Percentiles rank a stretch among this genome's conserved stretches.
Conservation (phyloP, 2,329 filamentous ascomycete genomes). For the Neopestalotiopsis clavispora region DNA sequence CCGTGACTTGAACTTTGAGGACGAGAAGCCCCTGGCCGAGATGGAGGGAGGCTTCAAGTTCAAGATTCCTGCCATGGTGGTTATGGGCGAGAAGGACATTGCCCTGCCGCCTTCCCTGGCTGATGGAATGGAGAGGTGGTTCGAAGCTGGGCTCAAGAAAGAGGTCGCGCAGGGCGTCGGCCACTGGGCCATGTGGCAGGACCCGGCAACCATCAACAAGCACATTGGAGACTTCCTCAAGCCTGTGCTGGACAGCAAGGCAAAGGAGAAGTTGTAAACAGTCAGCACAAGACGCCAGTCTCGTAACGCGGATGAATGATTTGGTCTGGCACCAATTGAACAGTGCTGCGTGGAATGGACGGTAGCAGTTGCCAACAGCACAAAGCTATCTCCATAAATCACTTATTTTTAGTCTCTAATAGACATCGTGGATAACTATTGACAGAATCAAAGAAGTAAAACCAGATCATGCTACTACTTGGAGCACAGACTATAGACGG, state of each 20-base stretch:
- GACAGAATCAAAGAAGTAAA: neutral
- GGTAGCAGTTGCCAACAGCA: neutral
- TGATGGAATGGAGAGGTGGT: conserved; percentile 69
- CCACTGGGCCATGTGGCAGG: conserved; percentile 87
- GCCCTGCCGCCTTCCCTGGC: conserved; percentile 77
- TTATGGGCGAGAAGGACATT: conserved; percentile 72
- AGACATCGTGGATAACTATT: neutral
- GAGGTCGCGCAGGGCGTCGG: conserved; percentile 64
- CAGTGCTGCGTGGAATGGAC: neutral
- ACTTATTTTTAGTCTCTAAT: neutral
- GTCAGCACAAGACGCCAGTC: neutral
- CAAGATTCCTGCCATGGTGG: conserved; percentile 72
- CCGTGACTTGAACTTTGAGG: conserved; percentile 72
- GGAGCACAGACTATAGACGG: neutral
- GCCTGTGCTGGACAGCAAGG: conserved; percentile 44
- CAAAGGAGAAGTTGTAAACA: conserved; percentile 43
- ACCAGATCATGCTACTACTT: neutral
- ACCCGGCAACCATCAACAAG: conserved; percentile 71
- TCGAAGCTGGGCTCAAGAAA: conserved; percentile 67
- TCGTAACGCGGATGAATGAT: neutral
- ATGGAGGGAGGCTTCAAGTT: conserved; percentile 66
- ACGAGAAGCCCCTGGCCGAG: conserved; percentile 68
- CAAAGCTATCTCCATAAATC: neutral
- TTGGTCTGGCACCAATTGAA: neutral
- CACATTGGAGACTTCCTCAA: conserved; percentile 72